Evolutionary conservation across 495 filamentous ascomycete genomes (phyloP).

Genomic region (Talaromyces liani): DNA sequence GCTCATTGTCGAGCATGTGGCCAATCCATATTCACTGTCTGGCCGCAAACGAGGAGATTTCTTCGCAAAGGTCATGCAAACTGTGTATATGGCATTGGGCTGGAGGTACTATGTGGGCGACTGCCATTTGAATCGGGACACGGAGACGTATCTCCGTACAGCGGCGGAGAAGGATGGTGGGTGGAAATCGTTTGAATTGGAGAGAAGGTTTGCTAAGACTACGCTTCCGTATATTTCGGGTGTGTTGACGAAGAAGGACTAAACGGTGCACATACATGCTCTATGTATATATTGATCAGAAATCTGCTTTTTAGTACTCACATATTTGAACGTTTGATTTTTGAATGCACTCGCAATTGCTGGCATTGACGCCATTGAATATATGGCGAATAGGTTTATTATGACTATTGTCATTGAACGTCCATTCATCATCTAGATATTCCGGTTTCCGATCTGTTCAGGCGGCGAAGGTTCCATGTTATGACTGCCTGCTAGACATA

Average conservation of each 20-base stretch:
- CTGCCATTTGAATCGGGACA: slow-evolving; percentile 51
- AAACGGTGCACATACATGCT: background rate
- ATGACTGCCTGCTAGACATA: too few relatives aligned
- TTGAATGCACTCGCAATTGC: background rate
- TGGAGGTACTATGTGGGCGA: slow-evolving; percentile 49
- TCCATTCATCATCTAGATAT: too few relatives aligned
- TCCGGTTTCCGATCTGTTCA: too few relatives aligned
- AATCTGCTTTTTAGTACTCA: background rate
- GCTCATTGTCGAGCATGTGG: slow-evolving; percentile 69
- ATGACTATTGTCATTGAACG: too few relatives aligned
- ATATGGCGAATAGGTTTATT: too few relatives aligned
- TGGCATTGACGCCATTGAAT: too few relatives aligned
- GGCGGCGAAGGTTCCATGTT: too few relatives aligned
- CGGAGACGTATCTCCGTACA: slow-evolving; percentile 38
- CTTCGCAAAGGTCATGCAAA: slow-evolving; percentile 39
- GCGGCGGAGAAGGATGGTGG: slow-evolving; percentile 39
- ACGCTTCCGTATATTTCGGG: slow-evolving; percentile 51
- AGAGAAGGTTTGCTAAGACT: slow-evolving; percentile 37
- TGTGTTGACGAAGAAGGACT: slow-evolving; percentile 37
- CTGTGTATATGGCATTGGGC: slow-evolving; percentile 23
- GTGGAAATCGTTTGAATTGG: slow-evolving; percentile 50
- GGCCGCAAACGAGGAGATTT: slow-evolving; percentile 41
- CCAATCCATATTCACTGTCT: slow-evolving; percentile 21
- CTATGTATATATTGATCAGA: background rate
- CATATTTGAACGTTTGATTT: background rate